Evolutionary conservation across 2,329 filamentous ascomycete species (phyloP).

Genomic region (Nemania sp.): DNA sequence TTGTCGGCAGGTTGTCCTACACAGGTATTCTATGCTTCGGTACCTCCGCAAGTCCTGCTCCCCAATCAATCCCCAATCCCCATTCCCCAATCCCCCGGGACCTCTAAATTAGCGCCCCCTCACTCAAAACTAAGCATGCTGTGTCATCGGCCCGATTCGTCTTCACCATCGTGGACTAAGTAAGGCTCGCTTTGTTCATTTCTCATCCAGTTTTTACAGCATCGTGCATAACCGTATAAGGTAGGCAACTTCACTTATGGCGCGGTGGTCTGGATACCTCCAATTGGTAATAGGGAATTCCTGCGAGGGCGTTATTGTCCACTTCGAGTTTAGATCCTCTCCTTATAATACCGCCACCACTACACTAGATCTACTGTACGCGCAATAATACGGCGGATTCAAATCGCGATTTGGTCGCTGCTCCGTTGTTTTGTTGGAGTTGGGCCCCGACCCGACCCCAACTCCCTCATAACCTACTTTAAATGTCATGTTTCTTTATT

Average conservation of each 20-base stretch:
- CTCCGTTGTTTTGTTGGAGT: neutral
- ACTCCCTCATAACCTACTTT: too few species aligned
- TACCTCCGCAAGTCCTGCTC: too few species aligned
- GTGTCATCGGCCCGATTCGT: slow-evolving; percentile 27
- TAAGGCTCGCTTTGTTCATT: slow-evolving; percentile 13
- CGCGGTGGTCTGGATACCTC: too few species aligned
- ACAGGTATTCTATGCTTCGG: too few species aligned
- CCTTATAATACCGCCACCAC: neutral
- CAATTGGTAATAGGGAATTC: neutral
- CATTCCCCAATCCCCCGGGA: slow-evolving; percentile 12
- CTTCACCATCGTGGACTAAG: slow-evolving; percentile 18
- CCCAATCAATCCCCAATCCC: neutral
- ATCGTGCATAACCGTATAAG: neutral
- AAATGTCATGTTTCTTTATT: too few species aligned
- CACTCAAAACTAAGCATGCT: slow-evolving; percentile 18
- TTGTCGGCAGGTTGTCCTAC: too few species aligned
- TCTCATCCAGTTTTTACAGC: neutral
- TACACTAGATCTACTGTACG: too few species aligned
- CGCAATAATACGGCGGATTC: neutral
- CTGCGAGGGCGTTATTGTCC: neutral
- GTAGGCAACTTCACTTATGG: too few species aligned
- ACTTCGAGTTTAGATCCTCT: neutral
- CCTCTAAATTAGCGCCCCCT: slow-evolving; percentile 11
- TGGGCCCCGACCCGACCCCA: neutral
- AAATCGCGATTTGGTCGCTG: neutral